A percentile compares a stretch with the other conserved stretches of the same genome.
phyloP scores from a whole-genome alignment of 805 yeast species.

The Candida ponderosae region DNA sequence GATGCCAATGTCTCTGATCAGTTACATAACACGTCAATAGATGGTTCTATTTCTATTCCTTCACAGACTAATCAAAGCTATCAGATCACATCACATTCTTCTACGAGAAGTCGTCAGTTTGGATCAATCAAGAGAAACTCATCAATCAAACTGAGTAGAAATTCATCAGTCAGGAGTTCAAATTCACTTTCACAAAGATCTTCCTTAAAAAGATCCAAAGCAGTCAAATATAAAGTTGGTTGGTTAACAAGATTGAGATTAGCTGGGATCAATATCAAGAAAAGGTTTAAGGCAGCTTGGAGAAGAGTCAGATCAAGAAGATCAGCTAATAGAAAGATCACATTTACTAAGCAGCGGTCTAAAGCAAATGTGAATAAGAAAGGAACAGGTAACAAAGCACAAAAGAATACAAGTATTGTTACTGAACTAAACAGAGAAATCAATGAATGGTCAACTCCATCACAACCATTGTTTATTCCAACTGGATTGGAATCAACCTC shows the following conservation, averaged over 20 bases:
- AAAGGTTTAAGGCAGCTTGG: constrained; percentile 17
- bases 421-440: constrained; percentile 20
- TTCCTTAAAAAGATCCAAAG: constrained; percentile 24
- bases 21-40: background rate
- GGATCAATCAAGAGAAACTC: constrained; percentile 17
- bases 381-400: background rate
- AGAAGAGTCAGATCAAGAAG: constrained; percentile 20
- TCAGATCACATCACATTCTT: constrained; percentile 23
- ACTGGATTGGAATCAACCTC: background rate
- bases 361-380: background rate
- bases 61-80: constrained; percentile 18
- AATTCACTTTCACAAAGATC: constrained; percentile 12
- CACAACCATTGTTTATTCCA: background rate
- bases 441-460: constrained; percentile 11
- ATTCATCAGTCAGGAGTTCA: background rate
- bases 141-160: background rate
- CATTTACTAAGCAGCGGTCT: background rate
- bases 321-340: constrained; percentile 9
- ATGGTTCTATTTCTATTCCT: constrained; percentile 6
- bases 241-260: constrained; percentile 23
- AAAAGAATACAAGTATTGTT: constrained; percentile 2
- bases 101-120: constrained; percentile 16
- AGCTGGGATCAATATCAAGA: constrained; percentile 19
- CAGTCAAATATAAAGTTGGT: constrained; percentile 30
- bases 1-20: constrained; percentile 5